phyloP scores from a whole-genome alignment of 2,329 filamentous ascomycete genomes.

The Aspergillaceae sp. region DNA sequence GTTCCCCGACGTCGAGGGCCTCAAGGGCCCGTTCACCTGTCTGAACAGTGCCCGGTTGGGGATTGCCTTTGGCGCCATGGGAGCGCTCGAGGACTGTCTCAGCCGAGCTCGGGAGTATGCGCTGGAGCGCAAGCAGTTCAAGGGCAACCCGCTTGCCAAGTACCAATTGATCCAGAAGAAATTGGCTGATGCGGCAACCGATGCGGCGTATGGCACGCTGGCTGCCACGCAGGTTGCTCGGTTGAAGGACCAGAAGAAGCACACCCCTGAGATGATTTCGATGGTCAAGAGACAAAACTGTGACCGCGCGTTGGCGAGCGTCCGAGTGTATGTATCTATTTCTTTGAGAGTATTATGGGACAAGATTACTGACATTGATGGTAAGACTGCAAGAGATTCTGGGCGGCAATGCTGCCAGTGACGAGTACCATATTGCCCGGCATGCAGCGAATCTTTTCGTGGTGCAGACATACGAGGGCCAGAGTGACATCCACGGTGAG shows the following conservation, averaged over 20 bases:
- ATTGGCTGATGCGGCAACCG: slow-evolving; percentile 81
- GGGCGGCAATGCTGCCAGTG: slow-evolving; percentile 94
- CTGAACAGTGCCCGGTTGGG: slow-evolving; percentile 89
- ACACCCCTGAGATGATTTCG: slow-evolving; percentile 87
- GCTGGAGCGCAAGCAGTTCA: slow-evolving; percentile 93
- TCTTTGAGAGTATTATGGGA: neutral
- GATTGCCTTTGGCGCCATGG: slow-evolving; percentile 89
- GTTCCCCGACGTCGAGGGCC: slow-evolving; percentile 82
- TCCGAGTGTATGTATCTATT: slow-evolving; percentile 49
- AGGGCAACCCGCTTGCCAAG: slow-evolving; percentile 84
- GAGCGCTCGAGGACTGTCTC: slow-evolving; percentile 88
- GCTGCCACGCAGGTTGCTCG: slow-evolving; percentile 85
- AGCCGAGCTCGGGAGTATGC: slow-evolving; percentile 72
- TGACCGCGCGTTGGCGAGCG: slow-evolving; percentile 73
- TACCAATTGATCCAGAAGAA: slow-evolving; percentile 99
- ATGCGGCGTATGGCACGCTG: slow-evolving; percentile 83
- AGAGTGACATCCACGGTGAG: slow-evolving; percentile 94
- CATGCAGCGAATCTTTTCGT: slow-evolving; percentile 96
- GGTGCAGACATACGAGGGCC: slow-evolving; percentile 95
- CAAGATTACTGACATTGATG: slow-evolving; percentile 7
- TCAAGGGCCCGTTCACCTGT: slow-evolving; percentile 84
- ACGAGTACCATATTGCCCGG: slow-evolving; percentile 90
- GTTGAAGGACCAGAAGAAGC: slow-evolving; percentile 84
- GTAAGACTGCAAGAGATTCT: slow-evolving; percentile 80
- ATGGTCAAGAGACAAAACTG: slow-evolving; percentile 98